These are phyloP conservation scores for Nymphaea thermarum DNA, from an alignment of 164 flowering plant genomes.

Conservation along the genomic window DNA sequence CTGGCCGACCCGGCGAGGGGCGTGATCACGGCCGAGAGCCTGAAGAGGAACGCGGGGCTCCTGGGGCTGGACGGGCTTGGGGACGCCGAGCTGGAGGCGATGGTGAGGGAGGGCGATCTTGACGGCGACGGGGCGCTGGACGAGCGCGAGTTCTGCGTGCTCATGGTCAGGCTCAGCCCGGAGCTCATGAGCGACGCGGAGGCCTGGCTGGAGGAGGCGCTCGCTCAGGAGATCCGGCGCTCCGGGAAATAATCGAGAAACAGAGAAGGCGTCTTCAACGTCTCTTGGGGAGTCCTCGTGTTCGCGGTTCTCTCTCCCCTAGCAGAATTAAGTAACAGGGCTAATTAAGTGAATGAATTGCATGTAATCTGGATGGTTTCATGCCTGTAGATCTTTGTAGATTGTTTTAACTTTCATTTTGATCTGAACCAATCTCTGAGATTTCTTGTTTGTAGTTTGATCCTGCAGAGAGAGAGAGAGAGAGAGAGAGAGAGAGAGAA, in stretches of 20 bases:
- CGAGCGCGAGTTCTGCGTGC: constrained; percentile 66
- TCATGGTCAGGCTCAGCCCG: constrained; percentile 88
- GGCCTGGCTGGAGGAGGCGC: constrained; percentile 58
- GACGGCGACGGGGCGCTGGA: constrained; percentile 82
- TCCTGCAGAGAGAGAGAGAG: neutral
- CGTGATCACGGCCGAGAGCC: constrained; percentile 51
- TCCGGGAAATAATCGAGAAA: no score
- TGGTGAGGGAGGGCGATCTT: constrained; percentile 84
- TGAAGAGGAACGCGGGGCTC: constrained; percentile 40
- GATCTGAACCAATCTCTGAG: no score
- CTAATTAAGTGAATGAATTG: no score
- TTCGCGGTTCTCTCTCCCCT: no score
- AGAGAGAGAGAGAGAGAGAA: neutral
- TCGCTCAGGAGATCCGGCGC: constrained; percentile 24
- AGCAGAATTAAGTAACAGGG: no score
- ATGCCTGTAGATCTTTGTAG: no score
- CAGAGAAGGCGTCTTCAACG: no score
- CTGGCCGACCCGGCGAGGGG: constrained; percentile 48
- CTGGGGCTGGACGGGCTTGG: constrained; percentile 75
- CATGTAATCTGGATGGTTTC: no score
- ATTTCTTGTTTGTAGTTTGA: neutral
- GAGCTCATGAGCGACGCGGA: constrained; percentile 84
- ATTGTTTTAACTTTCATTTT: no score
- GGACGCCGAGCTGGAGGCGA: constrained; percentile 52
- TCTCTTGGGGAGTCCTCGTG: no score